Base-by-base conservation (phyloP, 768 basidiomycete species). In the Pleurotus eryngii region DNA sequence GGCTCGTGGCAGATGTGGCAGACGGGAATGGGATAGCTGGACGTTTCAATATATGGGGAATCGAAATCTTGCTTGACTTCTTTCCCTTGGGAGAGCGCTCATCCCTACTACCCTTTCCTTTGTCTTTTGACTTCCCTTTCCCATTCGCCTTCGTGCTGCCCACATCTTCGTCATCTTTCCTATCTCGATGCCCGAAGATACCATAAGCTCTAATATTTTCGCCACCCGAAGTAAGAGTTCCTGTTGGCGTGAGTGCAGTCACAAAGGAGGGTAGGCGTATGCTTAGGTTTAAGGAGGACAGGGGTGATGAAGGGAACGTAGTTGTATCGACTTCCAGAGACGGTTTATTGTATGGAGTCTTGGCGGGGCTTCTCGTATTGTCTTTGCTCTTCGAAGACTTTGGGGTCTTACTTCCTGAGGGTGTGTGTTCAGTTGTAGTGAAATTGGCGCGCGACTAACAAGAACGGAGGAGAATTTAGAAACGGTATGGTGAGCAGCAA, bases 61-160 rank as follows among this genome's bases (percentile, higher is more conserved):
- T 48, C 3, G n/a, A 51, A 22, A 38, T 61, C 45, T 59, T 55
- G 51, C 60, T 67, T 18, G 56, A 40, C 49, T 64, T 69, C 46
- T 65, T 67, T 37, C 60, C 60, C 69, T 68, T 14, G 68, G 61
- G 26, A 66, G 61, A 49, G 63, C 66, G 8, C 67, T 65, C 54
- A 62, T 65, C 61, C 63, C 66, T 39, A 66, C 67, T 5, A 63
- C 46, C 66, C 63, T 40, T 67, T 61, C 11, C 66, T 49, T 62
- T 63, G 20, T 49, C 46, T 22, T 62, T 64, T 3, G 37, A 46
- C 45, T 63, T 65, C 26, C 59, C 55, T 46, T 60, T 63, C 35
- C 56, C 59, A 4, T 60, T 60, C 22, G 58, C 62, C 39, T 60
- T 63, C 49, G 62, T 45, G 43, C 30, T 27, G 15, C 22, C 30